Evolutionary conservation across 2,329 filamentous ascomycete genomes (phyloP).

Genomic region (Parafenestella ontariensis): DNA sequence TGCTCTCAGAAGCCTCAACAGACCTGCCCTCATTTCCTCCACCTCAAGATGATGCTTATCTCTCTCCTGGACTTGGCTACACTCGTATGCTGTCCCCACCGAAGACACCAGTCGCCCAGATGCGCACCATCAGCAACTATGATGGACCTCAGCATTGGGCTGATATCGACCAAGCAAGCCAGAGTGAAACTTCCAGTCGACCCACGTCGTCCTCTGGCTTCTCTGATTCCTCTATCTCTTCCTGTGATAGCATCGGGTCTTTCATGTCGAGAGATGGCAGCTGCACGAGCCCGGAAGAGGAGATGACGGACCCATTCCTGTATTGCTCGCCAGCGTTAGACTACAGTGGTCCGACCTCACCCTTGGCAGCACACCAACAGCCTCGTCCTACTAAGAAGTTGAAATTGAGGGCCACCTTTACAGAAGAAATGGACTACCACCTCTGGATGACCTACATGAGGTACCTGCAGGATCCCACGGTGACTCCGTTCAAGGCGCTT

Average conservation of each 20-base stretch:
- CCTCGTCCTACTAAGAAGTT: conserved; percentile 48
- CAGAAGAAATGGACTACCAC: conserved; percentile 69
- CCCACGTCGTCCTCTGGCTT: conserved; percentile 65
- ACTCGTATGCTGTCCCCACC: conserved; percentile 55
- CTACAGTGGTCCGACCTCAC: conserved; percentile 38
- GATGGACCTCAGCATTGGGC: conserved; percentile 41
- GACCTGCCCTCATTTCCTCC: conserved; percentile 34
- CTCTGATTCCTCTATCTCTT: conserved; percentile 69
- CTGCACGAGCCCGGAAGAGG: conserved; percentile 67
- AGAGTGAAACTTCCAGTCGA: conserved; percentile 58
- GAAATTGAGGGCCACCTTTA: conserved; percentile 60
- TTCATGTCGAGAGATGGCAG: conserved; percentile 65
- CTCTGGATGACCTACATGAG: conserved; percentile 71
- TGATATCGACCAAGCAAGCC: conserved; percentile 37
- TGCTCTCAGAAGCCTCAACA: conserved; percentile 35
- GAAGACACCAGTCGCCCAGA: conserved; percentile 57
- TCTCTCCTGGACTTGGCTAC: conserved; percentile 51
- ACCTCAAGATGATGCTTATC: conserved; percentile 45
- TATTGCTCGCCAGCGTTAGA: conserved; percentile 48
- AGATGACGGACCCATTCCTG: conserved; percentile 63
- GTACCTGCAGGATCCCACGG: conserved; percentile 70
- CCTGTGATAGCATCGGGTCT: conserved; percentile 63
- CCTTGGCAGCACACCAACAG: conserved; percentile 37
- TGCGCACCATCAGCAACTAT: conserved; percentile 37
- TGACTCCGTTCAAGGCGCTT: conserved; percentile 72